A percentile compares a stretch with the other conserved stretches of the same genome.
These are phyloP conservation scores for Stephanodiscus triporus DNA, from an alignment of 108 stramenopile species.

Conservation along the genomic window DNA sequence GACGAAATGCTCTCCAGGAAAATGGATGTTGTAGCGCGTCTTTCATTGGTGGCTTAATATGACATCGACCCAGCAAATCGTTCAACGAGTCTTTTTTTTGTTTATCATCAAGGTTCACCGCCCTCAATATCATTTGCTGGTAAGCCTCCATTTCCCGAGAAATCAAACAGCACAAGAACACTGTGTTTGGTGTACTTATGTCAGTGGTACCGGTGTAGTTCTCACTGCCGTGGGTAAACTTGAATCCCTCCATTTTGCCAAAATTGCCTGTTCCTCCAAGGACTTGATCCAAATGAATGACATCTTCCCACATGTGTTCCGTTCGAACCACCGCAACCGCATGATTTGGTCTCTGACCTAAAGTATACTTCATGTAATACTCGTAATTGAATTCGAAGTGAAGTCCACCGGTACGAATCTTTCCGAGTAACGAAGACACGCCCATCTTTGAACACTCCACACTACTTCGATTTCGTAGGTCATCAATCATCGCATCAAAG, in stretches of 20 bases:
- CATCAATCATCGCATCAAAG: conserved; percentile 10
- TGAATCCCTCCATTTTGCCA: neutral
- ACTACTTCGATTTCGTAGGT: neutral
- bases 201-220: neutral
- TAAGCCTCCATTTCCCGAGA: conserved; percentile 7
- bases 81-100: neutral
- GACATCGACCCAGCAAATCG: neutral
- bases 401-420: neutral
- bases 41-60: neutral
- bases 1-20: neutral
- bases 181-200: neutral
- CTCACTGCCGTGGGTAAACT: conserved; percentile 3
- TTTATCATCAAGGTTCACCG: neutral
- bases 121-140: conserved; percentile 1
- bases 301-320: conserved; percentile 12
- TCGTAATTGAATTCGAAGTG: conserved; percentile 6
- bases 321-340: conserved; percentile 10
- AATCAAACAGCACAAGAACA: conserved; percentile 9
- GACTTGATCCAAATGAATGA: neutral
- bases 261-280: neutral
- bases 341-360: conserved; percentile 6
- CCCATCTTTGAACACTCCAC: neutral
- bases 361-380: conserved; percentile 9
- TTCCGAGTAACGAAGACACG: neutral
- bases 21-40: neutral